phyloP scores from a whole-genome alignment of 202 grass and related monocot species.

The Setaria italica region DNA sequence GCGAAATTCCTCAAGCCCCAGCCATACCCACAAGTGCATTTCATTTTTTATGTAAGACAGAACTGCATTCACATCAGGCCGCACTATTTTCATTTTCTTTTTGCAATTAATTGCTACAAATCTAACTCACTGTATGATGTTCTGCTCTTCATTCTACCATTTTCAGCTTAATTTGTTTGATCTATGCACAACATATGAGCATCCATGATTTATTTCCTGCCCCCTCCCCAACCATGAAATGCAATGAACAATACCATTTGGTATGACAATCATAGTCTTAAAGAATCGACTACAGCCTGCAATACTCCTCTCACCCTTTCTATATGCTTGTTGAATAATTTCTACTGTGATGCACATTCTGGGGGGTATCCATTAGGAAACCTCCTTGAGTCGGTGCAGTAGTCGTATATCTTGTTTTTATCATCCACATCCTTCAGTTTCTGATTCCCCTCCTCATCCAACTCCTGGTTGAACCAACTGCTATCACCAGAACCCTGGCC shows the following conservation, averaged over 20 bases:
- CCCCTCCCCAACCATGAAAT: background rate
- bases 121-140: background rate
- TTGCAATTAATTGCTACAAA: background rate
- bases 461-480: constrained; percentile 48
- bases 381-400: constrained; percentile 59
- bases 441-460: constrained; percentile 19
- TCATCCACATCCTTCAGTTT: constrained; percentile 45
- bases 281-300: constrained; percentile 17
- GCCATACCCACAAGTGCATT: too few species aligned
- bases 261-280: background rate
- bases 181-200: background rate
- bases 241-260: constrained; percentile 15
- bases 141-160: background rate
- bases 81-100: background rate
- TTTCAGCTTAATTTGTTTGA: background rate
- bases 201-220: background rate
- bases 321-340: constrained; percentile 18
- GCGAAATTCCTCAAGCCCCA: too few species aligned
- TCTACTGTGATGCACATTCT: constrained; percentile 50
- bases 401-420: constrained; percentile 64
- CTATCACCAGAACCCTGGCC: constrained; percentile 34
- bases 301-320: constrained; percentile 3
- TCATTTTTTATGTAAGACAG: too few species aligned
- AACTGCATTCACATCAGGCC: too few species aligned
- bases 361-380: constrained; percentile 36